A percentile compares a stretch with the other conserved stretches of the same genome.
These are phyloP conservation scores for Pleurotus pulmonarius DNA, from an alignment of 768 basidiomycete species.

Conservation along the genomic window DNA sequence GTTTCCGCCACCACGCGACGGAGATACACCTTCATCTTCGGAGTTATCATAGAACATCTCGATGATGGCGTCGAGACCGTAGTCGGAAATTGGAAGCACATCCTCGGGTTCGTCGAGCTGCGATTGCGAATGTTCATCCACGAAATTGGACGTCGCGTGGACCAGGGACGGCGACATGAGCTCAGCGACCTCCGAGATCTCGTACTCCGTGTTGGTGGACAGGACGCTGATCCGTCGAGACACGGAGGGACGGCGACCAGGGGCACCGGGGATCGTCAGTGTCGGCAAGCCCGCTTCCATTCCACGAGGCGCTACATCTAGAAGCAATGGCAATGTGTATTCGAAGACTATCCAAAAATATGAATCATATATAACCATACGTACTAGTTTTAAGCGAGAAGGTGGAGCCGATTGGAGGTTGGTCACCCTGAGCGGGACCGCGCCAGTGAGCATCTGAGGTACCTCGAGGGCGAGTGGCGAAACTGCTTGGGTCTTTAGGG, in stretches of 20 bases:
- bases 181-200: constrained; percentile 49
- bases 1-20: background rate
- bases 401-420: background rate
- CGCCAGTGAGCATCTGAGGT: constrained; percentile 68
- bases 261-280: background rate
- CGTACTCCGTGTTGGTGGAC: constrained; percentile 44
- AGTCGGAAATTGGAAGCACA: background rate
- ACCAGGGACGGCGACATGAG: constrained; percentile 34
- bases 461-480: constrained; percentile 59
- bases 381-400: background rate
- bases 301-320: constrained; percentile 18
- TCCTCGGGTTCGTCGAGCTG: constrained; percentile 6
- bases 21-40: background rate
- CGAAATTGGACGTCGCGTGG: constrained; percentile 5
- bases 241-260: too few species aligned
- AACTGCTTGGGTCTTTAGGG: constrained; percentile 19
- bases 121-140: background rate
- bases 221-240: constrained; percentile 29
- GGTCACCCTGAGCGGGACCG: constrained; percentile 12
- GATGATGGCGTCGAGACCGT: background rate
- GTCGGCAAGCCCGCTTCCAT: constrained; percentile 6
- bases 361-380: constrained; percentile 11
- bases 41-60: constrained; percentile 4
- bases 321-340: constrained; percentile 7
- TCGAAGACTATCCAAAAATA: background rate